phyloP scores from a whole-genome alignment of 371 early-diverging fungal species.

The Mucor irregularis region DNA sequence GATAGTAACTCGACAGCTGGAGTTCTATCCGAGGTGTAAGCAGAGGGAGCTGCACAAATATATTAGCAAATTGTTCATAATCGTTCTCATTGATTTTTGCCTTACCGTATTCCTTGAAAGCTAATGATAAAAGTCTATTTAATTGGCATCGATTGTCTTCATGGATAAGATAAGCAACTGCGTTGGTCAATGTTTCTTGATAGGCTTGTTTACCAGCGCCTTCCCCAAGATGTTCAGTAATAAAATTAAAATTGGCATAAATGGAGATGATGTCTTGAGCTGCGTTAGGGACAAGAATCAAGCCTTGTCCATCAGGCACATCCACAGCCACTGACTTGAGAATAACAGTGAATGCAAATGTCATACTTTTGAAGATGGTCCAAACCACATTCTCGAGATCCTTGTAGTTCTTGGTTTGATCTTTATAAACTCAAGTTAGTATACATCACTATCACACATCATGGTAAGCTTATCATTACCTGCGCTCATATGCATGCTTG shows the following conservation, averaged over 20 bases:
- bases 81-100: background rate
- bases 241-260: slow-evolving; percentile 47
- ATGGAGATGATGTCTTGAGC: slow-evolving; percentile 40
- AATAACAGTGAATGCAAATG: slow-evolving; percentile 46
- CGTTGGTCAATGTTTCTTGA: slow-evolving; percentile 47
- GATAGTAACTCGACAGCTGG: slow-evolving; percentile 31
- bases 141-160: slow-evolving; percentile 34
- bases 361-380: slow-evolving; percentile 43
- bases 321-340: slow-evolving; percentile 43
- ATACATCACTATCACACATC: slow-evolving; percentile 24
- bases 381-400: slow-evolving; percentile 27
- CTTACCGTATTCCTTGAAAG: slow-evolving; percentile 46
- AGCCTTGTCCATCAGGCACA: slow-evolving; percentile 34
- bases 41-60: slow-evolving; percentile 8
- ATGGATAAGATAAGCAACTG: slow-evolving; percentile 43
- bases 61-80: background rate
- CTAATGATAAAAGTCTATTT: slow-evolving; percentile 31
- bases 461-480: slow-evolving; percentile 12
- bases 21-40: slow-evolving; percentile 16
- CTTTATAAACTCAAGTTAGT: slow-evolving; percentile 17
- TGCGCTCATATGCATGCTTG: slow-evolving; percentile 11
- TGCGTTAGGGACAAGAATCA: slow-evolving; percentile 24
- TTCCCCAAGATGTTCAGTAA: slow-evolving; percentile 37
- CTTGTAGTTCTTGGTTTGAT: slow-evolving; percentile 13
- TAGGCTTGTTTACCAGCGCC: slow-evolving; percentile 45